A percentile compares a stretch with the other conserved stretches of the same genome.
phyloP scores from a whole-genome alignment of 371 early-diverging fungal species.

The Batkoa obscura region DNA sequence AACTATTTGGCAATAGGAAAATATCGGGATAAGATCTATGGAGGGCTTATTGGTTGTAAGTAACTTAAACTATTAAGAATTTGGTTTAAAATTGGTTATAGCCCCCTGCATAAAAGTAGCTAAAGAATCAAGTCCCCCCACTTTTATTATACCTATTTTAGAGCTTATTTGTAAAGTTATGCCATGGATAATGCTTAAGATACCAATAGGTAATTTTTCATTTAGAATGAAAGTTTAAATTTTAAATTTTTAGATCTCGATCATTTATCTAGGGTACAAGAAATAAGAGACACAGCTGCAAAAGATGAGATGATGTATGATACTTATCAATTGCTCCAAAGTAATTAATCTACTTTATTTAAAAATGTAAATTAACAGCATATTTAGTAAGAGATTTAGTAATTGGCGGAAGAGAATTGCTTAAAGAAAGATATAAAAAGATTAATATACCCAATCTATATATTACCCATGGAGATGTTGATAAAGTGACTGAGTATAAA shows the following conservation, averaged over 20 bases:
- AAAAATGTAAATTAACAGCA: not conserved
- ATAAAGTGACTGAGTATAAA: conserved; percentile 15
- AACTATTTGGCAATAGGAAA: conserved; percentile 24
- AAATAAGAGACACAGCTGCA: conserved; percentile 21
- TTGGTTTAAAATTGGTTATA: not conserved
- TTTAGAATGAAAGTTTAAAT: no score
- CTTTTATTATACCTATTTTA: no score
- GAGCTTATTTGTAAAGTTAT: no score
- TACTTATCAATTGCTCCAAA: conserved; percentile 18
- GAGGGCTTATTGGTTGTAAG: conserved; percentile 21
- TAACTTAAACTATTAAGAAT: not conserved
- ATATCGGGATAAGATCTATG: conserved; percentile 18
- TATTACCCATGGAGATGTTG: conserved; percentile 21
- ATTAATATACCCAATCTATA: conserved; percentile 17
- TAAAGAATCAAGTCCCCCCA: no score
- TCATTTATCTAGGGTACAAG: conserved; percentile 22
- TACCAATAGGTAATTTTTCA: no score
- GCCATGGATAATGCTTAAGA: no score
- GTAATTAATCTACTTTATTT: conserved; percentile 11
- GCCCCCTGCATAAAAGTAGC: not conserved
- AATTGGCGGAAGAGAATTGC: not conserved
- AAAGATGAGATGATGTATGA: conserved; percentile 32
- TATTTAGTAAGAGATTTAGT: conserved; percentile 7
- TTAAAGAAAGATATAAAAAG: conserved; percentile 2
- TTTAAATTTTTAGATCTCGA: no score